Evolutionary conservation across 2,329 filamentous ascomycete genomes (phyloP).

Genomic region (Aspergillus sergii): DNA sequence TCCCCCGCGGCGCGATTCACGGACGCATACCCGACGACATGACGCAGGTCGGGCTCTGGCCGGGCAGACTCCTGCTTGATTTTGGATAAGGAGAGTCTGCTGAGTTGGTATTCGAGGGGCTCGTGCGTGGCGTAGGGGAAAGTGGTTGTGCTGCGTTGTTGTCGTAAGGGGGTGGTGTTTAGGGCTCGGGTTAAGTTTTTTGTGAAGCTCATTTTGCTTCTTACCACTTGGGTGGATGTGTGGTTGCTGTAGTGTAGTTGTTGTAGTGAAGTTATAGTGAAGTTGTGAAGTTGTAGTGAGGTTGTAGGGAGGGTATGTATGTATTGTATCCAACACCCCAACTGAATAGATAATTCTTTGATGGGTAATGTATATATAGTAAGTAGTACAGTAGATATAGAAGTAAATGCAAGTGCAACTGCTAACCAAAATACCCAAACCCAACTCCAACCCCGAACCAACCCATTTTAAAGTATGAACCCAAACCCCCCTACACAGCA

Average conservation of each 20-base stretch:
- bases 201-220: background rate
- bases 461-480: background rate
- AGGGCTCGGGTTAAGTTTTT: conserved; percentile 1
- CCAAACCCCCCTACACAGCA: background rate
- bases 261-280: too few species aligned
- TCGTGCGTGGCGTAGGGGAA: background rate
- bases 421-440: too few species aligned
- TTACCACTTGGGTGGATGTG: background rate
- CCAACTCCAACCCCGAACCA: too few species aligned
- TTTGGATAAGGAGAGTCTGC: background rate
- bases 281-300: too few species aligned
- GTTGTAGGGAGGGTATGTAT: too few species aligned
- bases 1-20: background rate
- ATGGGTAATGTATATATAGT: background rate
- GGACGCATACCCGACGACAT: background rate
- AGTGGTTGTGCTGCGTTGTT: background rate
- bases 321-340: background rate
- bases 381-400: background rate
- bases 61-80: background rate
- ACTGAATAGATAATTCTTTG: background rate
- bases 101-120: background rate
- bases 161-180: background rate
- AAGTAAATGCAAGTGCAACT: background rate
- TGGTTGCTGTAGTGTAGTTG: background rate
- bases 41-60: background rate